These are phyloP conservation scores for Purpureocillium takamizusanense DNA, from an alignment of 2,329 filamentous ascomycete species.

Conservation along the genomic window DNA sequence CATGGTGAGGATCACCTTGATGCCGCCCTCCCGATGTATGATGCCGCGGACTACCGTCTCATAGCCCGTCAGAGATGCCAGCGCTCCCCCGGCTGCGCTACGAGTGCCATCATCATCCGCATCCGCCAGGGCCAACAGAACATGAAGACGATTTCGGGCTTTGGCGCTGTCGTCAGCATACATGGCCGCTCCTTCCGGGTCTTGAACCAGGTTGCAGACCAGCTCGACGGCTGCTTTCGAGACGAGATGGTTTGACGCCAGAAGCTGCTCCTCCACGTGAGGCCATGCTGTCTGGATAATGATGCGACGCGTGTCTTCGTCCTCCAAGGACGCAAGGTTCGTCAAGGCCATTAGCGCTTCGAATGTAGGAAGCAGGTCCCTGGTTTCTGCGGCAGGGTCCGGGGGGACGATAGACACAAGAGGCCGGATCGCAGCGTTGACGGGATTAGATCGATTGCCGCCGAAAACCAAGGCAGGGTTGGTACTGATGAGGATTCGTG, in stretches of 20 bases:
- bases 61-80: constrained; percentile 76
- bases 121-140: constrained; percentile 81
- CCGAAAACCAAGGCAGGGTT: constrained; percentile 80
- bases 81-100: constrained; percentile 75
- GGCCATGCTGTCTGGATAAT: constrained; percentile 70
- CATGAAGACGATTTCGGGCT: constrained; percentile 66
- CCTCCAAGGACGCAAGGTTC: constrained; percentile 77
- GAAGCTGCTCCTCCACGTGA: constrained; percentile 72
- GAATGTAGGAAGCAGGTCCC: constrained; percentile 80
- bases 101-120: constrained; percentile 73
- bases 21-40: constrained; percentile 59
- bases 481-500: constrained; percentile 77
- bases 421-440: constrained; percentile 73
- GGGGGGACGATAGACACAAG: constrained; percentile 65
- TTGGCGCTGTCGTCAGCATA: constrained; percentile 60
- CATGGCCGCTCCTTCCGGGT: constrained; percentile 54
- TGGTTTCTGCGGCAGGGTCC: constrained; percentile 51
- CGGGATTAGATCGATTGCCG: constrained; percentile 62
- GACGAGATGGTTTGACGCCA: constrained; percentile 66
- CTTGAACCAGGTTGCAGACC: constrained; percentile 79
- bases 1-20: constrained; percentile 70
- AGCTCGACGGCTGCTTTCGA: constrained; percentile 81
- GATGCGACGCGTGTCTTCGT: constrained; percentile 51
- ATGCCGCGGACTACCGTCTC: constrained; percentile 66
- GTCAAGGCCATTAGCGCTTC: constrained; percentile 87